phyloP scores from a whole-genome alignment of 306 rosid genomes.

The Senna tora region DNA sequence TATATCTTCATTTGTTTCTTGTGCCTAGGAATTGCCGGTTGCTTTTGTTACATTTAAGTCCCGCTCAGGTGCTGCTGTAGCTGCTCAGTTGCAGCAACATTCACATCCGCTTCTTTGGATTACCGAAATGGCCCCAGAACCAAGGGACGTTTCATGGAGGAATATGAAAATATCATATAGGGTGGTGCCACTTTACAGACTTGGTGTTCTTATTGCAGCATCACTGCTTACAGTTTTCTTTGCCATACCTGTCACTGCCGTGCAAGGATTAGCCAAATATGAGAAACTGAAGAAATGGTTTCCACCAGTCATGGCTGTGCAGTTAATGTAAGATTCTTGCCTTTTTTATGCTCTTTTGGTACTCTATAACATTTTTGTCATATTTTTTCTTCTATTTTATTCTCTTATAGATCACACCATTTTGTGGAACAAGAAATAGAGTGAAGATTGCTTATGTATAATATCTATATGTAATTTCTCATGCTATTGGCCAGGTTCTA shows the following conservation, averaged over 20 bases:
- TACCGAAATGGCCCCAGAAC: slow-evolving; percentile 87
- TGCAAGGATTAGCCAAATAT: slow-evolving; percentile 91
- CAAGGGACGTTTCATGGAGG: slow-evolving; percentile 94
- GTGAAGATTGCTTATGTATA: background rate
- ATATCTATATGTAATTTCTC: background rate
- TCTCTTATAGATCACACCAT: background rate
- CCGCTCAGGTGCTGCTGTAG: slow-evolving; percentile 69
- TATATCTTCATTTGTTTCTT: slow-evolving; percentile 30
- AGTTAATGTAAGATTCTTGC: slow-evolving; percentile 67
- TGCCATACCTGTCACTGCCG: slow-evolving; percentile 87
- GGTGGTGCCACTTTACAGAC: slow-evolving; percentile 60
- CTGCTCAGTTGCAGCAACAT: slow-evolving; percentile 80
- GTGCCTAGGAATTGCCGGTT: slow-evolving; percentile 73
- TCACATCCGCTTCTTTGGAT: slow-evolving; percentile 79
- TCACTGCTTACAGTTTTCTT: slow-evolving; percentile 81
- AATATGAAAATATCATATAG: slow-evolving; percentile 65
- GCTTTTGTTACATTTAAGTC: slow-evolving; percentile 89
- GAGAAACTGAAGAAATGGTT: slow-evolving; percentile 91
- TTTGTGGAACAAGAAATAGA: slow-evolving; percentile 18
- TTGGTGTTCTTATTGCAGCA: slow-evolving; percentile 71
- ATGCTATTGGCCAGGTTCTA: background rate
- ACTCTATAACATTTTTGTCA: slow-evolving; percentile 4
- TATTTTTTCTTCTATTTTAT: slow-evolving; percentile 21
- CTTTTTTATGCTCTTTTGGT: slow-evolving; percentile 7
- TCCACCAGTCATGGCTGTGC: slow-evolving; percentile 88